Evolutionary conservation across 1,284 basidiomycete genomes (phyloP), one percentile per base, ranked within the genome.

Genomic region (Ustilago loliicola): DNA sequence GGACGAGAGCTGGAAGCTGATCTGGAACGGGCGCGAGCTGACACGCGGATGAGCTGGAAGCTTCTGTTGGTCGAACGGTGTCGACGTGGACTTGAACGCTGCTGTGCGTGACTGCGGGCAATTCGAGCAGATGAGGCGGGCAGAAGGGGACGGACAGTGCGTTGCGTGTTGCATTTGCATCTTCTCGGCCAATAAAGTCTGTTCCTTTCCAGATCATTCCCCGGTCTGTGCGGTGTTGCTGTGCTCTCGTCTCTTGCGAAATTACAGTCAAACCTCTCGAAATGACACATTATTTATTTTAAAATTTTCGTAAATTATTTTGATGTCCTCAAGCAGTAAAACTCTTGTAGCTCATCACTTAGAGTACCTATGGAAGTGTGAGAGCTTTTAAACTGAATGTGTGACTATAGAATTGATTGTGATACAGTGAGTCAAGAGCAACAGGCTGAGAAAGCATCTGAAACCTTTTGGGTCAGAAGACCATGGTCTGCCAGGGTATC

Each of bases 1-100:
- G 36, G 50, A 47, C 17, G 25, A 25, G 11, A 51, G 53, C 36
- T 29, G 38, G 47, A n/a, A 29, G 32, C 10, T 21, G 25, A 21
- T 25, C 52, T 48, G 45, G 61, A 47, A 55, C 27, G 45, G 17
- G 52, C 32, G 23, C 55, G 21, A 34, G 40, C 48, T 53, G 59
- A 61, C 36, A 51, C 50, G 27, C 38, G 13, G 72, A 62, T 74
- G 72, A 68, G 72, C 66, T 74, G 72, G 72, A 74, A 74, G 72
- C 30, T 69, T 61, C 52, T 60, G 55, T 61, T 61, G 47, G 55
- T 55, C 48, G 55, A 45, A 29, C 36, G 36, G 42, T 61, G 70
- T 72, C 70, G 70, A 72, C 71, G 71, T 68, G 71, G 65, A 68
- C 59, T 10, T 19, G 6, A 10, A 3, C 17, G 36, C 36, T 38